Base-by-base conservation (phyloP, 805 yeast genomes). In the Jamesozyma hellenica region DNA sequence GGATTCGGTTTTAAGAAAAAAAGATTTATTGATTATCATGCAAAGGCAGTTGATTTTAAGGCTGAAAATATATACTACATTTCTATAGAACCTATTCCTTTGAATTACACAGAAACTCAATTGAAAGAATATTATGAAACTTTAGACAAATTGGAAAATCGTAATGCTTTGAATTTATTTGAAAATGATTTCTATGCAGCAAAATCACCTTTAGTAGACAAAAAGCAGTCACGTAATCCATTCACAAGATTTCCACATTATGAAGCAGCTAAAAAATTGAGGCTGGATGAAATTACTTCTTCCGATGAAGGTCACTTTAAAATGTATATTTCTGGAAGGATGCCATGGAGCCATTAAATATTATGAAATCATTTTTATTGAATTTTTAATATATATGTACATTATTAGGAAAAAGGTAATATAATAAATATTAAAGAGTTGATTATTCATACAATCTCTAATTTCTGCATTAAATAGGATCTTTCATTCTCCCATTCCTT, bases 1-100 rank as follows among this genome's bases (percentile, higher is more conserved):
- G 92, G 94, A 2, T 82, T 82, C 54, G 86, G 77, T 34, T 85
- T 85, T 60, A 85, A 85, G 51, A 60, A 74, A 39, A 52, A 55
- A 15, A 64, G 95, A 38, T 84, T 83, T 51, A 34, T 75, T 14
- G 50, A 68, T 0, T 54, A 64, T 30, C 92, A 82, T 58, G 62
- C 76, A 11, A 50, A 50, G n/a, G 77, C 79, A 0, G 56, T 82
- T 29, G 64, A 61, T 14, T 70, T 63, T 38, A 67, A 72, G 3
- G 13, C 32, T 1, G 50, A 51, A 0, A 53, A 56, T 4, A 63
- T 74, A 1, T 55, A 61, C 1, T 82, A 79, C 49, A 54, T 77
- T 25, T 82, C 86, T 0, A 66, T 72, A 43, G 69, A 73, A 7
- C 92, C 88, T 2, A 40, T 50, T 21, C 75, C 82, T 11, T 48